Evolutionary conservation across 306 rosid genomes (phyloP), one percentile per base, ranked within the genome.

Genomic region (Coriaria nepalensis): DNA sequence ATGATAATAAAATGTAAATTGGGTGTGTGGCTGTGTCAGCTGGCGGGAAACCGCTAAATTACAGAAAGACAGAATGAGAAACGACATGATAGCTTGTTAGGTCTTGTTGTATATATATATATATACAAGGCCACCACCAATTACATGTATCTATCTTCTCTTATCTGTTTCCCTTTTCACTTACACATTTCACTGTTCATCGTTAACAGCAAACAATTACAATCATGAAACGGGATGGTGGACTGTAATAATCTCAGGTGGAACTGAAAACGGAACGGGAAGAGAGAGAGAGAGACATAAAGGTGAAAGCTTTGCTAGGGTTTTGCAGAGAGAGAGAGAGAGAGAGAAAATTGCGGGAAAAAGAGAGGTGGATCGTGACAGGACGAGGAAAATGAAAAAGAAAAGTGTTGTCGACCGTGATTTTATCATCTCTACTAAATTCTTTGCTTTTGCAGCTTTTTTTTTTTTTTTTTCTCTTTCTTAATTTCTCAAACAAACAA

Each of bases 401-500:
- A 79, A 62, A 73, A 60, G 76, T 70, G 77, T 72, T 72, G 80
- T 55, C 64, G 80, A 79, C 84, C 81, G 74, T 76, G 90, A 73
- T 82, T 87, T 77, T 20, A 1, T 80, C 80, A 79, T 70, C 75
- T 79, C 83, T 49, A 77, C 3, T 20, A 20, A 20, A 20, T 20
- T 20, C 29, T 78, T 75, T 87, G 77, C 94, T 71, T 58, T 83
- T 72, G 86, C 94, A 86, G 93, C 83, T 77, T 82, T 68, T 70
- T 52, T 53, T 12, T 66, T 52, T 40, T 32, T 33, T 36, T 47
- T 50, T 45, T 40, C 54, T 44, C 55, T 40, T 41, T 13, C 53
- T 37, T 45, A 47, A 20, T 63, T 52, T 35, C 15, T 49, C 35
- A 13, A 9, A 11, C 48, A 54, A 29, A 33, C 55, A 41, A 43